Percentiles rank a stretch among this genome's conserved stretches.
Conservation (phyloP, 805 yeast genomes). For the Jamesozyma spencerorum region DNA sequence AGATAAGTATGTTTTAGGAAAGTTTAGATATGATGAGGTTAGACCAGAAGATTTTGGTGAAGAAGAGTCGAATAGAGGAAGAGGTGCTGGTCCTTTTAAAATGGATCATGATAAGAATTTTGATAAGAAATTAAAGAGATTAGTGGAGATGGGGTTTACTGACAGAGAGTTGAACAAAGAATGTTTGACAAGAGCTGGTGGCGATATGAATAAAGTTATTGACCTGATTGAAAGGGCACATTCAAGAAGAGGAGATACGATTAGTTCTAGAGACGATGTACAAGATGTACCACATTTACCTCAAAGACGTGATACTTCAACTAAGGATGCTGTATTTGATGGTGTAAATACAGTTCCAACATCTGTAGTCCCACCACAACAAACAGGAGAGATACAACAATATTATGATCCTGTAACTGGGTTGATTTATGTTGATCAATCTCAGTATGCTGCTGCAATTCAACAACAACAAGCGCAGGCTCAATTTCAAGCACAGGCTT, state of each 20-base stretch:
- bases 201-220: slow-evolving; percentile 49
- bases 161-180: slow-evolving; percentile 46
- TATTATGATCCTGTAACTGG: slow-evolving; percentile 69
- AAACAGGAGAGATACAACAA: slow-evolving; percentile 39
- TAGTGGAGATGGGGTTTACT: slow-evolving; percentile 33
- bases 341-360: slow-evolving; percentile 13
- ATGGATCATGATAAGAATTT: slow-evolving; percentile 8
- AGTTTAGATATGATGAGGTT: slow-evolving; percentile 33
- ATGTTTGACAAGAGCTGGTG: slow-evolving; percentile 48
- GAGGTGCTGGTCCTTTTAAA: neutral
- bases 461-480: slow-evolving; percentile 17
- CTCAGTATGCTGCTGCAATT: slow-evolving; percentile 38
- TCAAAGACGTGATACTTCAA: slow-evolving; percentile 29
- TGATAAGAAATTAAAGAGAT: slow-evolving; percentile 32
- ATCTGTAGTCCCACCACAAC: slow-evolving; percentile 1
- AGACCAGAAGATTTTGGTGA: slow-evolving; percentile 24
- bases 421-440: slow-evolving; percentile 55
- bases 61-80: slow-evolving; percentile 2
- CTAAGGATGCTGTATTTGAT: slow-evolving; percentile 29
- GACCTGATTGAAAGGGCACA: slow-evolving; percentile 26
- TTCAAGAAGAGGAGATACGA: no score
- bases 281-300: slow-evolving; percentile 35
- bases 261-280: no score
- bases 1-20: slow-evolving; percentile 61
- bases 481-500: slow-evolving; percentile 5